Evolutionary conservation across 2,329 filamentous ascomycete species (phyloP).

Genomic region (Fusarium keratoplasticum): DNA sequence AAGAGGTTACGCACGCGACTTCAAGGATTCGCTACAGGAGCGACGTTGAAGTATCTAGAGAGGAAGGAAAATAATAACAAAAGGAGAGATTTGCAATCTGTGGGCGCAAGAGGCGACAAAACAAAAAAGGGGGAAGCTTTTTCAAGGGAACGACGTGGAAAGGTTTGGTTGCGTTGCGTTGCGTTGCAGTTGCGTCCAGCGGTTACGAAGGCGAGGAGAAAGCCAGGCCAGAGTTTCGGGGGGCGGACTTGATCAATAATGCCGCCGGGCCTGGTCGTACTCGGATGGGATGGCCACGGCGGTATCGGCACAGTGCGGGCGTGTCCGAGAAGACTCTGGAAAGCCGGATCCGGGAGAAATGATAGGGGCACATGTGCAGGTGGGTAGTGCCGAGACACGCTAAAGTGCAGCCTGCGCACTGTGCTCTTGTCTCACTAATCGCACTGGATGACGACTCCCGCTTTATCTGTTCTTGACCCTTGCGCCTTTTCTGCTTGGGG

Average conservation of each 20-base stretch:
- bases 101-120: slow-evolving; percentile 13
- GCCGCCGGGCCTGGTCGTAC: slow-evolving; percentile 3
- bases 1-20: slow-evolving; percentile 14
- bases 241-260: slow-evolving; percentile 6
- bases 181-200: slow-evolving; percentile 21
- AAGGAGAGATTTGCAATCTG: slow-evolving; percentile 26
- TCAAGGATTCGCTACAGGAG: neutral
- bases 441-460: slow-evolving; percentile 1
- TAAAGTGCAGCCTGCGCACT: slow-evolving; percentile 18
- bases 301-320: slow-evolving; percentile 29
- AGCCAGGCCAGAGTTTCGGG: slow-evolving; percentile 11
- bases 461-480: neutral
- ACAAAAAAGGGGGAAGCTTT: slow-evolving; percentile 14
- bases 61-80: slow-evolving; percentile 3
- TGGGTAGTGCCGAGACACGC: slow-evolving; percentile 1
- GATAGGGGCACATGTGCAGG: neutral
- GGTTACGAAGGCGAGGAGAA: slow-evolving; percentile 38
- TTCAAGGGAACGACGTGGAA: slow-evolving; percentile 38
- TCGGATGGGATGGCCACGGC: slow-evolving; percentile 11
- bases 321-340: slow-evolving; percentile 1
- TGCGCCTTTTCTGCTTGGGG: neutral
- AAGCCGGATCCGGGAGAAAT: neutral
- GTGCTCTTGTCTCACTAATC: slow-evolving; percentile 7
- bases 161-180: slow-evolving; percentile 25
- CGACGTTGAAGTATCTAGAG: neutral